Base-by-base conservation (phyloP, 1,284 basidiomycete species). In the Vanrija humicola region DNA sequence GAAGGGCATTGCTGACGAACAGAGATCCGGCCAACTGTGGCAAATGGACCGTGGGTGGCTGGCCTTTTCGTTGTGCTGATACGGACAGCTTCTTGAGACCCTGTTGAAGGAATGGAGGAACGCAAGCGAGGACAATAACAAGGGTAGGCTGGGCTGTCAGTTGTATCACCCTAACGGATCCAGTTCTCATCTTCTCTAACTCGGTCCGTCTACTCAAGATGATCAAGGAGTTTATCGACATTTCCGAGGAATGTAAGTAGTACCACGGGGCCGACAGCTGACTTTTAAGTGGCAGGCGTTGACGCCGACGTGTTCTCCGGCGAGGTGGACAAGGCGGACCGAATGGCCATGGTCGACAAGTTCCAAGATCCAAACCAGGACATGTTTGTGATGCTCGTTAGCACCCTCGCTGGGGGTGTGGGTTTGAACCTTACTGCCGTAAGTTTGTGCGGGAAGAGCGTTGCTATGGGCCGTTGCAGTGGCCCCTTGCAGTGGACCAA, bases 131-230 rank as follows among this genome's bases (percentile, higher is more conserved):
- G 77, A 78, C 6, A 64, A 73, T 44, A 75, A 75, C 50, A 75
- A 75, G 58, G 66, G 74, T 74, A n/a, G 19, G 55, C 21, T 15
- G 14, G 12, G 34, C 8, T 15, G 16, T 9, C 28, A n/a, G n/a
- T n/a, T n/a, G n/a, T n/a, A 18, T 23, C 15, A 14, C 34, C 34
- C 64, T 66, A 40, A 67, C 21, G 9, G 28, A 6, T 6, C 12
- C 54, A 74, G 75, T 79, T 19, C 62, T 79, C 38, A 70, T 79
- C 51, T 81, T 81, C 57, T 79, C 79, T 8, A 77, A 72, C 43
- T 78, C 77, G 6, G 68, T 77, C 9, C 67, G 77, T 21, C 67
- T 82, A 23, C 66, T 82, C 28, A 76, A 76, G 43, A 76, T 79
- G 55, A 71, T 82, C 29, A 55, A 72, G 19, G 69, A 73, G 26